These are phyloP conservation scores for Pythium rishiriense DNA, from an alignment of 352 stramenopile species.

Conservation along the genomic window DNA sequence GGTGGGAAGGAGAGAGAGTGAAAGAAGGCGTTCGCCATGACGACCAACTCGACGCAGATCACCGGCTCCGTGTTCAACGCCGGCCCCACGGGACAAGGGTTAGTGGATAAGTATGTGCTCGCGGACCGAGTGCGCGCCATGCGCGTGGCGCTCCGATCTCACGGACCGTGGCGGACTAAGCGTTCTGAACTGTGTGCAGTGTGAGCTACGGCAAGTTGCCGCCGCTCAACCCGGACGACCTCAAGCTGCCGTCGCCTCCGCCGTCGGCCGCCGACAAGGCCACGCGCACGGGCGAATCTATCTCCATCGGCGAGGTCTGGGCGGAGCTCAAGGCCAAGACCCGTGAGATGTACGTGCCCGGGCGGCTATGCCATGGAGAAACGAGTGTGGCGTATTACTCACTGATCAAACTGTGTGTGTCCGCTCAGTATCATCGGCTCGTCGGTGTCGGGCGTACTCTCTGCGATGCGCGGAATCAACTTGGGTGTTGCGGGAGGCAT, in stretches of 20 bases:
- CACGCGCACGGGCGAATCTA: constrained; percentile 57
- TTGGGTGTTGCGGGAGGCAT: constrained; percentile 71
- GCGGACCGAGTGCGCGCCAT: neutral
- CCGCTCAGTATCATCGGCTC: constrained; percentile 79
- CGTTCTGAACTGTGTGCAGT: constrained; percentile 22
- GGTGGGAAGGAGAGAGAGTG: neutral
- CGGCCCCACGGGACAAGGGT: constrained; percentile 62
- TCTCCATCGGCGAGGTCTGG: constrained; percentile 86
- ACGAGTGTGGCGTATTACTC: too few species aligned
- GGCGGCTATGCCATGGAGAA: too few species aligned
- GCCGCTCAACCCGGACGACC: constrained; percentile 82
- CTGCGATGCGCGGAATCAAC: constrained; percentile 78
- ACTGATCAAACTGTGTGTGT: neutral
- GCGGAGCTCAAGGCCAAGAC: constrained; percentile 82
- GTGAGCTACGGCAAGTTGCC: constrained; percentile 76
- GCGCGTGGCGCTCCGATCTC: neutral
- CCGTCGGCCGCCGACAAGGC: constrained; percentile 76
- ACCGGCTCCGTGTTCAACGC: constrained; percentile 60
- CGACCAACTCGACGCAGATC: constrained; percentile 32
- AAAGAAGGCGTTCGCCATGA: constrained; percentile 8
- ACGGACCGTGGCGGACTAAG: neutral
- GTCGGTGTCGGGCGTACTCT: constrained; percentile 76
- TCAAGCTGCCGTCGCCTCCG: constrained; percentile 77
- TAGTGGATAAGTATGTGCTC: constrained; percentile 41
- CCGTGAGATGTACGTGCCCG: constrained; percentile 63